A percentile compares a stretch with the other conserved stretches of the same genome.
These are phyloP conservation scores for Nepenthes mirabilis DNA, from an alignment of 148 eudicot genomes.

Conservation along the genomic window DNA sequence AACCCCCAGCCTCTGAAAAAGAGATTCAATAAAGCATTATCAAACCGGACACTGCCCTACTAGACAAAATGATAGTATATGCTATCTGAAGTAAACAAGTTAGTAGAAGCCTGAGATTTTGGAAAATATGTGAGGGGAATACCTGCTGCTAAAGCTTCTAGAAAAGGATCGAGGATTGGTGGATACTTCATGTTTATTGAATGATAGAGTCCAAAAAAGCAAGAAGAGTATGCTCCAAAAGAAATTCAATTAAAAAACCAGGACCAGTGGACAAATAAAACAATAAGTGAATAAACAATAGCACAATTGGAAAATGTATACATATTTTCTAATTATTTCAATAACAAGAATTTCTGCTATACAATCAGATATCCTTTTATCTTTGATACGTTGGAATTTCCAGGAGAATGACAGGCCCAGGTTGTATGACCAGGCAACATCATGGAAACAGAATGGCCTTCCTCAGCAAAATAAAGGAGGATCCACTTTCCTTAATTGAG, in stretches of 20 bases:
- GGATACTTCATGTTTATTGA: slow-evolving; percentile 78
- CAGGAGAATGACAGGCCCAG: too few species aligned
- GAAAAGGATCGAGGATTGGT: slow-evolving; percentile 73
- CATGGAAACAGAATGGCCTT: too few species aligned
- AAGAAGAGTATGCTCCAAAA: slow-evolving; percentile 52
- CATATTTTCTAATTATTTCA: too few species aligned
- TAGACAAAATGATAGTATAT: neutral
- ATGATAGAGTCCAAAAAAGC: slow-evolving; percentile 54
- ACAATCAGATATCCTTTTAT: too few species aligned
- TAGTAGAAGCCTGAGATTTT: neutral
- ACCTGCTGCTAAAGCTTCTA: slow-evolving; percentile 94
- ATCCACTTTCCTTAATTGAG: too few species aligned
- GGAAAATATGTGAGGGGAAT: neutral
- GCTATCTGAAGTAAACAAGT: neutral
- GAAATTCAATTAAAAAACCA: neutral
- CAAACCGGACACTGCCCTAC: neutral
- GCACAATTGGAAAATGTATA: too few species aligned
- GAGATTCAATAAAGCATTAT: neutral
- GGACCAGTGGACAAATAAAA: too few species aligned
- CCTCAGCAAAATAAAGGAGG: too few species aligned
- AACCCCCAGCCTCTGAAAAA: neutral
- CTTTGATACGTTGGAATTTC: too few species aligned
- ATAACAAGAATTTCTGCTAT: too few species aligned
- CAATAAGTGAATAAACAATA: too few species aligned
- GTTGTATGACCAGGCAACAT: too few species aligned